phyloP scores from a whole-genome alignment of 1,139 yeast species.

The Hansenula lynferdii region DNA sequence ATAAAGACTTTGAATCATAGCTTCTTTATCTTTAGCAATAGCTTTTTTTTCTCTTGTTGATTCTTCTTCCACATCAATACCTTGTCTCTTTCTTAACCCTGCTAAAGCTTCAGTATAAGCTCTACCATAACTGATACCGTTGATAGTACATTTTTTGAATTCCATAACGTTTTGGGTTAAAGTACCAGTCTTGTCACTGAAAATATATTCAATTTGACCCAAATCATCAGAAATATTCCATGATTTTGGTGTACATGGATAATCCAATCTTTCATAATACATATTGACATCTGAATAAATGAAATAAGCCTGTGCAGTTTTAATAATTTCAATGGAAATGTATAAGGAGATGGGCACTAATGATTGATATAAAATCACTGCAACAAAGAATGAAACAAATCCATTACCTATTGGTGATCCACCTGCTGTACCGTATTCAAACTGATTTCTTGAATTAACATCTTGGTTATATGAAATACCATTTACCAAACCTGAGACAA shows the following conservation, averaged over 20 bases:
- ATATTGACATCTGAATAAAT: constrained; percentile 83
- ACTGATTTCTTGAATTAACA: constrained; percentile 56
- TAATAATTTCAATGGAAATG: constrained; percentile 91
- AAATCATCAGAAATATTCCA: constrained; percentile 98
- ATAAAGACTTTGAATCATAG: constrained; percentile 57
- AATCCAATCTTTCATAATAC: constrained; percentile 82
- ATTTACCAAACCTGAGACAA: constrained; percentile 76
- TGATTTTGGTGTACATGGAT: constrained; percentile 93
- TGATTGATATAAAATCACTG: constrained; percentile 83
- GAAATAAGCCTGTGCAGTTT: constrained; percentile 90
- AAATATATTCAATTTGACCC: constrained; percentile 94
- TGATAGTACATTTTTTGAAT: constrained; percentile 86
- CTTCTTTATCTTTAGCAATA: constrained; percentile 57
- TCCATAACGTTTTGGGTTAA: constrained; percentile 97
- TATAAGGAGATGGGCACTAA: constrained; percentile 93
- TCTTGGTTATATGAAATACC: constrained; percentile 62
- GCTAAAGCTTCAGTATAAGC: constrained; percentile 97
- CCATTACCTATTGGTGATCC: constrained; percentile 72
- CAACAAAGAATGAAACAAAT: constrained; percentile 80
- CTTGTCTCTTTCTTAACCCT: constrained; percentile 86
- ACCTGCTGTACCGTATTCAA: constrained; percentile 64
- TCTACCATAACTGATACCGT: constrained; percentile 84
- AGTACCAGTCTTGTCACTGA: constrained; percentile 97
- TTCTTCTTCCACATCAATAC: constrained; percentile 72
- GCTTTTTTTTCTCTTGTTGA: constrained; percentile 54